These are phyloP conservation scores for Hypoxylon sp. DNA, from an alignment of 2,329 filamentous ascomycete species.

Conservation along the genomic window DNA sequence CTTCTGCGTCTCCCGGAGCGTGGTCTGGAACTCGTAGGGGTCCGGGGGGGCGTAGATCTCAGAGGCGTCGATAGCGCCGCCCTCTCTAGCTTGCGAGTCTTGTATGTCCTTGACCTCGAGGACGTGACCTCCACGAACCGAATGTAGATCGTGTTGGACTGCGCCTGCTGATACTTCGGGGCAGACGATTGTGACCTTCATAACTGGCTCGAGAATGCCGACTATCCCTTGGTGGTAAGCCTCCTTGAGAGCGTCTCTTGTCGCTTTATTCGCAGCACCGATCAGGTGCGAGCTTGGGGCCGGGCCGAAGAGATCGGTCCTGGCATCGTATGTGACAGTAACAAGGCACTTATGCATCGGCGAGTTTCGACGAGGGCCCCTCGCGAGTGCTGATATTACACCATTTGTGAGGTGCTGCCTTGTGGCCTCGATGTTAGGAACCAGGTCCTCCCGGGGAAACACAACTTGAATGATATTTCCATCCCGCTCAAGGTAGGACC, in stretches of 20 bases:
- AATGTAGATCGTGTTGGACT: constrained; percentile 85
- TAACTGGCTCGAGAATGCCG: constrained; percentile 90
- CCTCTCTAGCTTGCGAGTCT: constrained; percentile 78
- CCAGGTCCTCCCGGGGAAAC: constrained; percentile 60
- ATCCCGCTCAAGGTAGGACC: constrained; percentile 69
- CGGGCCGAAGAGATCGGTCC: constrained; percentile 73
- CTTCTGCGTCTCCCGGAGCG: constrained; percentile 64
- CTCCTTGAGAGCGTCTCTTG: constrained; percentile 77
- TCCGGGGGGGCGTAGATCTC: constrained; percentile 91
- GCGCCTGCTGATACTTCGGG: constrained; percentile 85
- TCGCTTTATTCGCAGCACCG: constrained; percentile 72
- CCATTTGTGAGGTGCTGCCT: constrained; percentile 80
- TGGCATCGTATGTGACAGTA: constrained; percentile 76
- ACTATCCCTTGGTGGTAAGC: constrained; percentile 69
- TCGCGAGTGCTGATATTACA: constrained; percentile 83
- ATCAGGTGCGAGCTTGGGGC: constrained; percentile 79
- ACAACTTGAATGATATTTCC: constrained; percentile 77
- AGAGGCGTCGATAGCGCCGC: constrained; percentile 72
- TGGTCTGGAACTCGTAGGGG: constrained; percentile 78
- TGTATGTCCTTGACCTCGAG: constrained; percentile 76
- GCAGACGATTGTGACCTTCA: constrained; percentile 88
- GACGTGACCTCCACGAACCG: constrained; percentile 81
- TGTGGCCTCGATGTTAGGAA: constrained; percentile 66
- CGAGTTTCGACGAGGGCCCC: constrained; percentile 84
- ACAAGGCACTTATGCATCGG: constrained; percentile 84